Evolutionary conservation across 2,329 filamentous ascomycete genomes (phyloP).

Genomic region (Penicillium corylophilum): DNA sequence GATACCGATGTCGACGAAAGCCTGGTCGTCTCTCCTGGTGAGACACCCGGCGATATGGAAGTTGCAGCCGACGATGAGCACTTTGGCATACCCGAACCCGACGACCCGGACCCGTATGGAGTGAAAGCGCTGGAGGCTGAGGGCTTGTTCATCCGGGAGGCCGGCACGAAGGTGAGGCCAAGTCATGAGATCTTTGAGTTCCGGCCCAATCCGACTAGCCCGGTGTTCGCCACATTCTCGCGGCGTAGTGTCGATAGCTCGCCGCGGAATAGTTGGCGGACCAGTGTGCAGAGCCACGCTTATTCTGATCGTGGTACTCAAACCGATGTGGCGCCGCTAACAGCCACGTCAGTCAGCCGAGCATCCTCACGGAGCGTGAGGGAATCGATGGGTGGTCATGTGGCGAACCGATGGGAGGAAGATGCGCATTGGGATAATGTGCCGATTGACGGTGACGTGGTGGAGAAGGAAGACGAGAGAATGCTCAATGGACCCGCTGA

Average conservation of each 20-base stretch:
- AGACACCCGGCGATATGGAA: constrained; percentile 74
- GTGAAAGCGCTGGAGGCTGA: constrained; percentile 81
- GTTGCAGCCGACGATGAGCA: constrained; percentile 38
- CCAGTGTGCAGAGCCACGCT: constrained; percentile 65
- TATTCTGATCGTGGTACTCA: constrained; percentile 64
- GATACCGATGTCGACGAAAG: constrained; percentile 70
- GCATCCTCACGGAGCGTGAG: constrained; percentile 35
- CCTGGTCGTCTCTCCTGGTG: constrained; percentile 64
- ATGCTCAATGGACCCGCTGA: constrained; percentile 13
- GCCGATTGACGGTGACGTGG: constrained; percentile 15
- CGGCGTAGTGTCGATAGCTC: constrained; percentile 70
- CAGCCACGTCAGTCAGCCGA: constrained; percentile 35
- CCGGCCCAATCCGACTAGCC: constrained; percentile 72
- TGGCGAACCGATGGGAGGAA: constrained; percentile 24
- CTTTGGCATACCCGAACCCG: constrained; percentile 75
- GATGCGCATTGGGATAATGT: constrained; percentile 30
- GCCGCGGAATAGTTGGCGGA: constrained; percentile 60
- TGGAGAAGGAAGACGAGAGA: constrained; percentile 9
- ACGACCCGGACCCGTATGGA: constrained; percentile 90
- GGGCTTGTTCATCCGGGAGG: constrained; percentile 85
- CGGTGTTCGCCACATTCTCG: constrained; percentile 57
- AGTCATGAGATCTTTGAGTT: constrained; percentile 80
- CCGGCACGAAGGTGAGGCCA: constrained; percentile 73
- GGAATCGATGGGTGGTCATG: constrained; percentile 19
- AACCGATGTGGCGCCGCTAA: constrained; percentile 57